phyloP scores from a whole-genome alignment of 2,329 filamentous ascomycete genomes.

The Aureobasidium musti region DNA sequence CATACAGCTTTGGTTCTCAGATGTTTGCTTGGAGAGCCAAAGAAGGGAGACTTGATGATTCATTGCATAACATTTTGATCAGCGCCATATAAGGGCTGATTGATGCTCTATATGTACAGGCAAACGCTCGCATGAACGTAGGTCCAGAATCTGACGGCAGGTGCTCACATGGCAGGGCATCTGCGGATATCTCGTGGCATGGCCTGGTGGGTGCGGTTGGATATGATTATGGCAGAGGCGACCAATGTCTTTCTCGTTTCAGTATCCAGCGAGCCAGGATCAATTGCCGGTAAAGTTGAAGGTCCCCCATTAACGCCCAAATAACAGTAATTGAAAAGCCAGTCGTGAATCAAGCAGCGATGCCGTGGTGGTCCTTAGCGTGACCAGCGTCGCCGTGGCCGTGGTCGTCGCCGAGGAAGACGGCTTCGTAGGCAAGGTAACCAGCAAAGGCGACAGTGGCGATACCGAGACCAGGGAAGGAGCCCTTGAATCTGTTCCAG shows the following conservation, averaged over 20 bases:
- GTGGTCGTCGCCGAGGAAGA: constrained; percentile 71
- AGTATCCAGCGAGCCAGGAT: background rate
- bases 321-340: background rate
- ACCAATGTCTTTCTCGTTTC: constrained; percentile 11
- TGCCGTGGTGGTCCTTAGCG: constrained; percentile 34
- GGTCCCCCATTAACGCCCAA: constrained; percentile 22
- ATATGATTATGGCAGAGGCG: constrained; percentile 4
- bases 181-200: background rate
- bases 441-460: constrained; percentile 86
- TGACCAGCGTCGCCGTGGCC: constrained; percentile 31
- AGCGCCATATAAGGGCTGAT: background rate
- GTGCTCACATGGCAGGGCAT: background rate
- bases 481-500: constrained; percentile 82
- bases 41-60: background rate
- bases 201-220: background rate
- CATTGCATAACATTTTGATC: constrained; percentile 10
- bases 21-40: background rate
- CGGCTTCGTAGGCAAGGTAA: constrained; percentile 87
- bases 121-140: background rate
- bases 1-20: background rate
- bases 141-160: background rate
- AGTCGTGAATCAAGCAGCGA: constrained; percentile 8
- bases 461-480: constrained; percentile 89
- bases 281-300: background rate
- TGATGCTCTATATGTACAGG: constrained; percentile 22